Percentiles rank a stretch among this genome's conserved stretches.
phyloP scores from a whole-genome alignment of 176 grass and related monocot genomes.

The Triticum timopheevii region DNA sequence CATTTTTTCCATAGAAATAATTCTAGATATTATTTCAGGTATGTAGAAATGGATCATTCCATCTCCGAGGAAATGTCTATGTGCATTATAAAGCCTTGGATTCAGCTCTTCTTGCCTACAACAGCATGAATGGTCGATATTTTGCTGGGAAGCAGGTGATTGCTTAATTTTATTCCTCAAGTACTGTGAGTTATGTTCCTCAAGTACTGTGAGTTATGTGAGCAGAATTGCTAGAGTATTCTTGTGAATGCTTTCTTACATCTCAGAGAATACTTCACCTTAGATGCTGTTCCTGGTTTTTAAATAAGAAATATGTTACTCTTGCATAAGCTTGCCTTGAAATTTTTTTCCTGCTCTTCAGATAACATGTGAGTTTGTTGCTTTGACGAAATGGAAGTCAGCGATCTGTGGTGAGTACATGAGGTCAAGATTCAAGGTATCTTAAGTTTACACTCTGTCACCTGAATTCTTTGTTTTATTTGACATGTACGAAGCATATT shows the following conservation, averaged over 20 bases:
- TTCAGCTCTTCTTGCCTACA: slow-evolving; percentile 90
- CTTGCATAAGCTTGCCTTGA: slow-evolving; percentile 19
- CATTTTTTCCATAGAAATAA: slow-evolving; percentile 8
- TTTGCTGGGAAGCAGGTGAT: slow-evolving; percentile 94
- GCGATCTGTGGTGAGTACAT: slow-evolving; percentile 98
- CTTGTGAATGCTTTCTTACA: background rate
- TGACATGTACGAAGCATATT: slow-evolving; percentile 2
- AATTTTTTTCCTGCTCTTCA: slow-evolving; percentile 31
- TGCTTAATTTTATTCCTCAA: background rate
- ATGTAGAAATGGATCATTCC: slow-evolving; percentile 89
- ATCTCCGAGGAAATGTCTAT: slow-evolving; percentile 96
- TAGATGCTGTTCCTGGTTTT: background rate
- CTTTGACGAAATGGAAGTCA: slow-evolving; percentile 89
- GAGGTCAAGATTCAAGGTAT: slow-evolving; percentile 94
- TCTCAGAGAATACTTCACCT: slow-evolving; percentile 5
- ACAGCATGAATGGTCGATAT: slow-evolving; percentile 81
- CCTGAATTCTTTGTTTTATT: background rate
- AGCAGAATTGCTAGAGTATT: background rate
- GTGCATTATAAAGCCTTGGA: slow-evolving; percentile 90
- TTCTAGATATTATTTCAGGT: slow-evolving; percentile 54
- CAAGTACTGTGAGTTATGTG: background rate
- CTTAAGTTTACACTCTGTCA: slow-evolving; percentile 4
- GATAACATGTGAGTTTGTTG: slow-evolving; percentile 88
- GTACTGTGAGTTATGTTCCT: slow-evolving; percentile 1
- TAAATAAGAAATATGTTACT: slow-evolving; percentile 1